Evolutionary conservation across 1,284 basidiomycete species (phyloP).

Genomic region (Fistulinella cinereoalba): DNA sequence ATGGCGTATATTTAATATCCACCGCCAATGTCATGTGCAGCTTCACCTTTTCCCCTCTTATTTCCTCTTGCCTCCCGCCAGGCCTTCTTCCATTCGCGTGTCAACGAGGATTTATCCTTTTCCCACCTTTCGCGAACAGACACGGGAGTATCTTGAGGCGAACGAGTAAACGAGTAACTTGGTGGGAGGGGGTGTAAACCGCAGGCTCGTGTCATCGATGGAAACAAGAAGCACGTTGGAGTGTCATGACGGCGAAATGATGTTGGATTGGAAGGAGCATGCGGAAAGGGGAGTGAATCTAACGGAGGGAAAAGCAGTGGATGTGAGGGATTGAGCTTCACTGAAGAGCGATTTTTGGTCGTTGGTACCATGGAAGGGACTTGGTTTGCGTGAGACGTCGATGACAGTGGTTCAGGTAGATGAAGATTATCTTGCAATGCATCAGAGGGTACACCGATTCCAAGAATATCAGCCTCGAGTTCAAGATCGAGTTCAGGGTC

Average conservation of each 20-base stretch:
- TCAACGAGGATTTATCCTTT: slow-evolving; percentile 63
- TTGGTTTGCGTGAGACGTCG: neutral
- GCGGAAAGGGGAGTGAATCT: slow-evolving; percentile 23
- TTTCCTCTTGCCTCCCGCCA: slow-evolving; percentile 76
- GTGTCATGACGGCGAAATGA: slow-evolving; percentile 1
- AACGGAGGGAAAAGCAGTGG: slow-evolving; percentile 64
- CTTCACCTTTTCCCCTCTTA: slow-evolving; percentile 54
- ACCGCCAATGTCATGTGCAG: slow-evolving; percentile 40
- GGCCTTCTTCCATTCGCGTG: slow-evolving; percentile 76
- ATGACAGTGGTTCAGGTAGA: neutral
- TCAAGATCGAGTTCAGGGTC: slow-evolving; percentile 62
- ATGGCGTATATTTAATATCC: slow-evolving; percentile 5
- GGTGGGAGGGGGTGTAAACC: slow-evolving; percentile 38
- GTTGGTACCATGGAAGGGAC: neutral
- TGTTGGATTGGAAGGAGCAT: neutral
- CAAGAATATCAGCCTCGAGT: slow-evolving; percentile 53
- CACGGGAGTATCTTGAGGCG: slow-evolving; percentile 54
- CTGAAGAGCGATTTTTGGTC: slow-evolving; percentile 7
- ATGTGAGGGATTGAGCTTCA: slow-evolving; percentile 46
- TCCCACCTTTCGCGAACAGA: slow-evolving; percentile 70
- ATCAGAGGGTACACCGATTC: slow-evolving; percentile 6
- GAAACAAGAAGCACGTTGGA: slow-evolving; percentile 13
- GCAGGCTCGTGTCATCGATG: slow-evolving; percentile 38
- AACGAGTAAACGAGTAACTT: slow-evolving; percentile 41
- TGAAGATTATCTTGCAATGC: slow-evolving; percentile 2